These are phyloP conservation scores for Fusarium sacchari DNA, from an alignment of 2,329 filamentous ascomycete species.

Conservation along the genomic window DNA sequence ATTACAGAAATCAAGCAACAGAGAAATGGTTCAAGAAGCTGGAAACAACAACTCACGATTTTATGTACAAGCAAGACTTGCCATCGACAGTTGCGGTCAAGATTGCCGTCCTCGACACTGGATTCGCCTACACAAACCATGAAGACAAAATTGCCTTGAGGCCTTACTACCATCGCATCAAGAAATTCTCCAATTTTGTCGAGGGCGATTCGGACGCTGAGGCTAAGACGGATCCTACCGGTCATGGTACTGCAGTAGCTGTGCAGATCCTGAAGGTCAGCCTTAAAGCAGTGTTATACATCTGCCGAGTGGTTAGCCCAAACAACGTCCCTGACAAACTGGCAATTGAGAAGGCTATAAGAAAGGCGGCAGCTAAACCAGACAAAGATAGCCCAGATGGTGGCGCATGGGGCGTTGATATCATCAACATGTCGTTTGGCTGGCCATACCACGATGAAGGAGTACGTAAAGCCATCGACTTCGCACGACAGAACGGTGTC, in stretches of 20 bases:
- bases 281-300: background rate
- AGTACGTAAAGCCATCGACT: background rate
- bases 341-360: background rate
- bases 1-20: background rate
- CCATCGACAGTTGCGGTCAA: background rate
- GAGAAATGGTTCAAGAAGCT: background rate
- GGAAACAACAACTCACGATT: background rate
- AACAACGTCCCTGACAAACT: background rate
- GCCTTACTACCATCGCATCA: background rate
- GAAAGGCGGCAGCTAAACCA: background rate
- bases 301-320: background rate
- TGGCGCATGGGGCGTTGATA: background rate
- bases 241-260: background rate
- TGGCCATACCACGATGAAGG: background rate
- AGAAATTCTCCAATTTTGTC: background rate
- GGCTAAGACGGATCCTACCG: background rate
- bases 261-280: background rate
- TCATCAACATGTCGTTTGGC: background rate
- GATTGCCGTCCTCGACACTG: background rate
- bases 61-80: background rate
- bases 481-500: background rate
- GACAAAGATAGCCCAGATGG: background rate
- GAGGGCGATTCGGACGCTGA: background rate
- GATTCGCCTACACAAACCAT: background rate
- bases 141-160: background rate